Evolutionary conservation across 1,284 basidiomycete species (phyloP).

Genomic region (Tilletiaria anomala): DNA sequence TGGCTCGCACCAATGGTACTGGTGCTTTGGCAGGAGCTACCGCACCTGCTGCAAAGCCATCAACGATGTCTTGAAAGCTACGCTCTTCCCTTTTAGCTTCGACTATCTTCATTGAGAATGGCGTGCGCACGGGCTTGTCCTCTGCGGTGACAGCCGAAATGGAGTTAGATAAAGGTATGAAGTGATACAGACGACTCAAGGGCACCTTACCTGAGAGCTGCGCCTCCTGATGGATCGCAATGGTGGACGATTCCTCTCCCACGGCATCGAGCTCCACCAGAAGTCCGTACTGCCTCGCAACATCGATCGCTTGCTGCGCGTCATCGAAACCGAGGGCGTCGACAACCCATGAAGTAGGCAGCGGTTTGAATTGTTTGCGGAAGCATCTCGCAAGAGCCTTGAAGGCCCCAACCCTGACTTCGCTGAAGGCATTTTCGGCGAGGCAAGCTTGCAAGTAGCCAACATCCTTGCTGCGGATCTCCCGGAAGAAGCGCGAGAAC

Average conservation of each 20-base stretch:
- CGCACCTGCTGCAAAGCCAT: too few species aligned
- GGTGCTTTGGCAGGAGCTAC: too few species aligned
- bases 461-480: conserved; percentile 36
- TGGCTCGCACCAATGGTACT: too few species aligned
- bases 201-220: too few species aligned
- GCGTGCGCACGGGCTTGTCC: not conserved
- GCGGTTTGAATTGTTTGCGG: not conserved
- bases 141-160: not conserved
- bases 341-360: not conserved
- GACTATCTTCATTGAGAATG: not conserved
- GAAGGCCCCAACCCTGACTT: conserved; percentile 45
- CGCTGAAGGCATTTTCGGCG: conserved; percentile 45
- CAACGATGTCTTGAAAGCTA: not conserved
- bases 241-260: not conserved
- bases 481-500: conserved; percentile 49
- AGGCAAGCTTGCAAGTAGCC: conserved; percentile 46
- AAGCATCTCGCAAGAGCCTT: conserved; percentile 30
- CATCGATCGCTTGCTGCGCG: not conserved
- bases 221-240: too few species aligned
- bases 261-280: too few species aligned
- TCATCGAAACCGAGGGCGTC: not conserved
- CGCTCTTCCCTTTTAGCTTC: not conserved
- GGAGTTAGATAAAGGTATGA: too few species aligned
- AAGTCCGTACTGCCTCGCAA: too few species aligned
- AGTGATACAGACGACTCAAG: too few species aligned